Percentiles rank a stretch among this genome's conserved stretches.
Evolutionary conservation across 257 asterid species (phyloP).

Genomic region (Cordia subcordata): DNA sequence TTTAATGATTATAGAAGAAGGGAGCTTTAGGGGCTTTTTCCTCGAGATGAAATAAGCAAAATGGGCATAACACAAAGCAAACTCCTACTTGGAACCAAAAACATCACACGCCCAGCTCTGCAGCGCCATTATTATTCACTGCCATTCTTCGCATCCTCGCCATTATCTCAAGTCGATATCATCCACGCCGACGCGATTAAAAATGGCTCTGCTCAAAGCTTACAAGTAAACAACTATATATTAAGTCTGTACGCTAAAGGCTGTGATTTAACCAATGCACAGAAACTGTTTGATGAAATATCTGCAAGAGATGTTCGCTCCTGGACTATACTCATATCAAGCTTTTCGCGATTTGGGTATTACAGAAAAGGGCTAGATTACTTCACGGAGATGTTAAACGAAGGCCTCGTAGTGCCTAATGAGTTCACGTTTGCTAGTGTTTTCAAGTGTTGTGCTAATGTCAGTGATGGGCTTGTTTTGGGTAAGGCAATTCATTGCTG

Average conservation of each 20-base stretch:
- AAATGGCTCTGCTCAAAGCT: constrained; percentile 30
- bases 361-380: constrained; percentile 36
- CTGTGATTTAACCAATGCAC: constrained; percentile 22
- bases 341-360: constrained; percentile 39
- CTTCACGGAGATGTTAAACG: constrained; percentile 49
- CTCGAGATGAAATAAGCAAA: neutral
- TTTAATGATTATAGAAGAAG: too few relatives aligned
- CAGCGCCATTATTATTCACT: neutral
- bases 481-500: constrained; percentile 67
- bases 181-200: constrained; percentile 46
- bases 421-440: constrained; percentile 58
- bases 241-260: constrained; percentile 34
- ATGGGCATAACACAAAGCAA: neutral
- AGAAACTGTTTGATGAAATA: constrained; percentile 70
- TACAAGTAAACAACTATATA: constrained; percentile 31
- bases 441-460: constrained; percentile 51
- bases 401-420: constrained; percentile 48
- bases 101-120: neutral
- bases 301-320: constrained; percentile 56
- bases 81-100: too few relatives aligned
- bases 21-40: too few relatives aligned
- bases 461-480: constrained; percentile 30
- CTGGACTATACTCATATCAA: constrained; percentile 70
- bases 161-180: constrained; percentile 12
- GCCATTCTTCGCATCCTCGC: neutral